Evolutionary conservation across 148 eudicot species (phyloP), one percentile per base, ranked within the genome.

Genomic region (Vaccinium vitisidaea): DNA sequence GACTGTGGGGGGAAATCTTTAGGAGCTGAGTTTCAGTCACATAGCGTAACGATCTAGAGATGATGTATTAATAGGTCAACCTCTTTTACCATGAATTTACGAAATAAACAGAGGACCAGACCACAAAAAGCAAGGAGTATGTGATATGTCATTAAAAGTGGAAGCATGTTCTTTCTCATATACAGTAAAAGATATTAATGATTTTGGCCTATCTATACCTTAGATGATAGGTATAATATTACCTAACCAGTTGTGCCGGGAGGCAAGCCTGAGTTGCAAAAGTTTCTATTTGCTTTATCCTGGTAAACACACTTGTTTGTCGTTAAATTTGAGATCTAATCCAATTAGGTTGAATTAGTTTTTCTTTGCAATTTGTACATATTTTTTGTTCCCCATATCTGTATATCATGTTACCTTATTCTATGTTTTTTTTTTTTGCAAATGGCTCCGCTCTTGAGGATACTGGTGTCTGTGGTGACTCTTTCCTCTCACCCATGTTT

Each of bases 121-220:
- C 36, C 43, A 30, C 63, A 6, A 70, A 85, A 80, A 74, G 58
- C 55, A 36, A 67, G 73, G 80, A 54, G 77, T 55, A 49, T 54
- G 80, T 73, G 73, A 71, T 56, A 46, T 76, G 48, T 84, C 70
- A 15, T 71, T 23, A 67, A 21, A 70, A 80, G 86, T 71, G 79
- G 71, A 84, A 80, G 43, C 16, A 4, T 70, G 74, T 59, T 8
- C 32, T 43, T 73, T 76, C 56, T 19, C 23, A 25, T 79, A 15
- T 27, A 25, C 16, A 30, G 76, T 10, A 43, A 30, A 25, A 16
- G 14, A 69, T 81, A 21, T 82, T 8, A 52, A 69, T 18, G 4
- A 82, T 49, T 48, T 25, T 36, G 49, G 67, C 25, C 59, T 70
- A 43, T 63, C 12, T 48, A 80, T 27, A 25, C 80, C n/a, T 80